phyloP scores from a whole-genome alignment of 139 green algal species.

The Protoeuglena noctilucae region DNA sequence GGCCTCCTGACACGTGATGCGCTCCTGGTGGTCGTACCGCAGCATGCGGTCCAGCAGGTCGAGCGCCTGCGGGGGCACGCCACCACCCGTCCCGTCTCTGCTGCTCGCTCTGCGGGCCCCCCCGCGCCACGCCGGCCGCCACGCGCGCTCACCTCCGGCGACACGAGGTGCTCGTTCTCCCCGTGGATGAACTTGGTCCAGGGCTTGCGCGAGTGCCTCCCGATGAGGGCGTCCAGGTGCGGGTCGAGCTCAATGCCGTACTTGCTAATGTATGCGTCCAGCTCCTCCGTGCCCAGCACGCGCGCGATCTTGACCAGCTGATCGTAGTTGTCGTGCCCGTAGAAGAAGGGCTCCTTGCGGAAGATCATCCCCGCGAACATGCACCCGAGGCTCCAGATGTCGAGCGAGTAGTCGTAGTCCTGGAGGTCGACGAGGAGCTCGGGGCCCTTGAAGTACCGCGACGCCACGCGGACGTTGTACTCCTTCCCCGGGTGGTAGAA shows the following conservation, averaged over 20 bases:
- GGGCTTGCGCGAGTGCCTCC: slow-evolving; percentile 62
- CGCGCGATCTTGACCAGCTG: slow-evolving; percentile 95
- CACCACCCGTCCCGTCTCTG: no score
- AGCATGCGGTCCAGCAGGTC: slow-evolving; percentile 94
- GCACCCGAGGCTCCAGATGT: slow-evolving; percentile 90
- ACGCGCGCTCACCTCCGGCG: no score
- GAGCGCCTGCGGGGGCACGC: no score
- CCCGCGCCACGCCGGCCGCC: no score
- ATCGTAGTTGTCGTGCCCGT: slow-evolving; percentile 97
- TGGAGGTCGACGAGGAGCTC: slow-evolving; percentile 96
- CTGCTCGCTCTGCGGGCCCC: no score
- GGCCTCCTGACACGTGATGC: slow-evolving; percentile 78
- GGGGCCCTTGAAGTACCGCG: slow-evolving; percentile 92
- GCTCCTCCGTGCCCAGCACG: slow-evolving; percentile 83
- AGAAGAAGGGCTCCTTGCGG: slow-evolving; percentile 98
- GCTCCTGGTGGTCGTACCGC: slow-evolving; percentile 83
- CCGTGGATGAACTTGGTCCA: slow-evolving; percentile 87
- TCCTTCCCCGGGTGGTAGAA: slow-evolving; percentile 89
- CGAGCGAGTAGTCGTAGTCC: slow-evolving; percentile 96
- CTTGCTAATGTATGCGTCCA: slow-evolving; percentile 66
- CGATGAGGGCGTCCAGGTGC: slow-evolving; percentile 77
- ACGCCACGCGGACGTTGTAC: slow-evolving; percentile 97
- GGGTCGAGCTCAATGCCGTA: slow-evolving; percentile 94
- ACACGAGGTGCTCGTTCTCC: slow-evolving; percentile 90
- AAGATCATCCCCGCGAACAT: slow-evolving; percentile 81